Evolutionary conservation across 1,284 basidiomycete genomes (phyloP), one percentile per base, ranked within the genome.

Genomic region (Marasmius sp.): DNA sequence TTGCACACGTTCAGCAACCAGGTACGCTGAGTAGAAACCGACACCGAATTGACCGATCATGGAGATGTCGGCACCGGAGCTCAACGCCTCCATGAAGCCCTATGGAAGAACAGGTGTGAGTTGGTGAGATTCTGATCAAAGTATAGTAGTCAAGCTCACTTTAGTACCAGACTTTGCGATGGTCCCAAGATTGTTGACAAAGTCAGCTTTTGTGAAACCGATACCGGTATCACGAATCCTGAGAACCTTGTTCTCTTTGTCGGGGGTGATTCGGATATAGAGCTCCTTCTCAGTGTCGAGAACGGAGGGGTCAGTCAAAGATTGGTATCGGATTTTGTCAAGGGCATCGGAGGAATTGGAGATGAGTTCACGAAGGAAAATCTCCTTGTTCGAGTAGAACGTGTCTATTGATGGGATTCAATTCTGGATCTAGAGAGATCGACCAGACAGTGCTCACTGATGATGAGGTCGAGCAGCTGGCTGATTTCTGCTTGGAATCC

Each of bases 11-110:
- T 99, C 96, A 71, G 97, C 96, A 68, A 98, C 96, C 71, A 99
- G 94, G 87, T 99, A 99, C 27, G 95, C 94, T 57, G 97, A 98
- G 89, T 99, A 99, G 91, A 99, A 99, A 84, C 97, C 95, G 79
- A 98, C 97, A 95, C 95, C 95, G 79, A 97, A 95, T 82, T 94
- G 92, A 75, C 91, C 91, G 68, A 92, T 92, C 90, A 92, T 92
- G 66, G 93, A 95, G 70, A 97, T 97, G 76, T 97, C 95, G 70
- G 97, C 97, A 72, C 97, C 97, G 55, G 95, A 96, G 77, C 87
- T 92, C 68, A 99, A 87, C 61, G 97, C 97, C 79, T 93, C 92
- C 92, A 93, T 93, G 88, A 99, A 99, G 62, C 95, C 95, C 93
- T 99, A 64, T 11, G 66, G 58, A 55, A 59, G 51, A 49, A 58